Evolutionary conservation across 1,139 yeast genomes (phyloP).

Genomic region (Scheffersomyces illinoinensis): DNA sequence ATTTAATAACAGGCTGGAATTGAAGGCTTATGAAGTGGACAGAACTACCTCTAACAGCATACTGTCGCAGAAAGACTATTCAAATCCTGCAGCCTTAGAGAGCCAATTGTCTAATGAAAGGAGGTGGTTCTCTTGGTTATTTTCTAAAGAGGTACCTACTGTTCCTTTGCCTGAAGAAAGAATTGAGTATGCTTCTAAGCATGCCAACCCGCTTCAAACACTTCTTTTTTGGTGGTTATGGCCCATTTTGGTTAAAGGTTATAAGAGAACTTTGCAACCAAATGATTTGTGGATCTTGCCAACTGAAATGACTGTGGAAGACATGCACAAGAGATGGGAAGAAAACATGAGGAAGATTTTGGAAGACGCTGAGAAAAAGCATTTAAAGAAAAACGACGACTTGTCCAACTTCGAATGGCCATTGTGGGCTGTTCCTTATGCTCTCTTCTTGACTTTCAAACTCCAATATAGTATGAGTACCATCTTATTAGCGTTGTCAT

Average conservation of each 20-base stretch:
- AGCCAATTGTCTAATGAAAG: conserved; percentile 15
- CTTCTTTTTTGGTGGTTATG: conserved; percentile 43
- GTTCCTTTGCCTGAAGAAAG: conserved; percentile 39
- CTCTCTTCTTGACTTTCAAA: conserved; percentile 39
- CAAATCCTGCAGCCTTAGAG: conserved; percentile 3
- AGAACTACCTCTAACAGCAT: conserved; percentile 1
- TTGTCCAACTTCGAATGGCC: conserved; percentile 39
- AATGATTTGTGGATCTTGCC: conserved; percentile 42
- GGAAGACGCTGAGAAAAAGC: conserved; percentile 20
- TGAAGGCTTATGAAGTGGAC: background rate
- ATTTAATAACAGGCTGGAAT: background rate
- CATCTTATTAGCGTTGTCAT: conserved; percentile 37
- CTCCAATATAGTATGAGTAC: conserved; percentile 38
- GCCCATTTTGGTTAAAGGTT: conserved; percentile 43
- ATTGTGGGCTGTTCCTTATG: conserved; percentile 31
- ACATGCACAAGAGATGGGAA: conserved; percentile 36
- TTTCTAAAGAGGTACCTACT: conserved; percentile 37
- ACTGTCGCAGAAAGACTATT: background rate
- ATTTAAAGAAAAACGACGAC: conserved; percentile 23
- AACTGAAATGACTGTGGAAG: conserved; percentile 39
- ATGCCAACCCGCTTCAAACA: conserved; percentile 23
- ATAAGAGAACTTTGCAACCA: conserved; percentile 43
- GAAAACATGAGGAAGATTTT: conserved; percentile 23
- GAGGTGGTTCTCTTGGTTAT: conserved; percentile 24
- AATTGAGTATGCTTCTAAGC: conserved; percentile 38